Evolutionary conservation across 2,329 filamentous ascomycete species (phyloP), one percentile per base, ranked within the genome.

Genomic region (Pestalotiopsis sp.): DNA sequence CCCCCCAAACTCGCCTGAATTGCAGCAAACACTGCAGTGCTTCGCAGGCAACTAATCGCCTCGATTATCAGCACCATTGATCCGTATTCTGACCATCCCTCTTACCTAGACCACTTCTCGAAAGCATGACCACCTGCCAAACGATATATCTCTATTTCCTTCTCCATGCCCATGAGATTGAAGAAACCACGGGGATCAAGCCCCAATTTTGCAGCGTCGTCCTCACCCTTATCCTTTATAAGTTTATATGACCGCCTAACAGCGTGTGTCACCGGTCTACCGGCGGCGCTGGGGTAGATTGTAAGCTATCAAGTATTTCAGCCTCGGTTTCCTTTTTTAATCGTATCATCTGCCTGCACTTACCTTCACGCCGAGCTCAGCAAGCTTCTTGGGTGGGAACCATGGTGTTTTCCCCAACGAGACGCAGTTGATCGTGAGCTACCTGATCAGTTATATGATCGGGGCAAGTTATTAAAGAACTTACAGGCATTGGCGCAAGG

Each of bases 351-450:
- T n/a, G n/a, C n/a, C 26, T 26, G 14, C 30, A 64, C 66, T 48
- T 2, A 64, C 66, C 52, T 66, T 68, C 5, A 68, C 66, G 44
- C 66, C 66, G 17, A 57, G 60, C 13, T 55, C 30, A 1, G 62
- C 66, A 3, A 68, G 40, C 22, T 48, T 66, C 55, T 68, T 63
- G 39, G 56, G 62, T 5, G 62, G 56, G 22, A 68, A 68, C 66
- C 66, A 68, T 13, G 66, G 66, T 14, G 62, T 68, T 55, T 66
- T 68, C 7, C 66, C 66, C 14, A 57, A 44, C 6, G 66, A 68
- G 20, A 68, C 66, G 17, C 61, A 65, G 52, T 68, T 68, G 40
- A 68, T 40, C 62, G 66, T 65, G 55, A 68, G 62, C 66, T 68
- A 22, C 13, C 22, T 44, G 14, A 24, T 57, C 22, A 40, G 55